phyloP scores from a whole-genome alignment of 352 stramenopile species.

The Thalassiosira exigua region DNA sequence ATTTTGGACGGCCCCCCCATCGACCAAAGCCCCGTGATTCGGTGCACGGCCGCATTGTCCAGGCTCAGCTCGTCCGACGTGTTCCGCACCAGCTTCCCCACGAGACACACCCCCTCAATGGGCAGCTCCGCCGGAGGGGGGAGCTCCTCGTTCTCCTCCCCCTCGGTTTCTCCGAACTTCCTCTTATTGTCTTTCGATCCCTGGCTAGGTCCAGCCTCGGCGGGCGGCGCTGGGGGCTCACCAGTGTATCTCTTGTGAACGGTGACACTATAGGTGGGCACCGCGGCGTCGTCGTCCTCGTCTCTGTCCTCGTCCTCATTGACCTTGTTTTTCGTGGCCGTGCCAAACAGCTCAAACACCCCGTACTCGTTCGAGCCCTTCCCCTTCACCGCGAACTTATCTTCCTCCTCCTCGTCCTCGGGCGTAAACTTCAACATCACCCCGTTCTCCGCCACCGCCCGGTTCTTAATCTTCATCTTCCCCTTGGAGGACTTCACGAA shows the following conservation, averaged over 20 bases:
- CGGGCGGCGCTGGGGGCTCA: constrained; percentile 7
- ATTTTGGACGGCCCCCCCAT: constrained; percentile 70
- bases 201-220: constrained; percentile 19
- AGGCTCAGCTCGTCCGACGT: constrained; percentile 63
- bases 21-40: constrained; percentile 77
- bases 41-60: constrained; percentile 60
- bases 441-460: constrained; percentile 70
- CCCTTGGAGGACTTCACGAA: constrained; percentile 70
- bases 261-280: constrained; percentile 61
- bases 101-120: constrained; percentile 67
- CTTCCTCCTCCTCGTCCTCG: constrained; percentile 50
- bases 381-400: constrained; percentile 71
- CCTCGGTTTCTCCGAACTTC: constrained; percentile 17
- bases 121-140: constrained; percentile 65
- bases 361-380: constrained; percentile 82
- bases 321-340: constrained; percentile 54
- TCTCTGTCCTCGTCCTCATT: constrained; percentile 3
- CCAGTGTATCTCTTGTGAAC: constrained; percentile 73
- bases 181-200: constrained; percentile 58
- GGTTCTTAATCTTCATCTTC: constrained; percentile 73
- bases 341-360: constrained; percentile 79
- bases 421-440: constrained; percentile 78
- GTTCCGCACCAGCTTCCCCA: constrained; percentile 69
- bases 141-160: constrained; percentile 26
- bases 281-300: constrained; percentile 52